Evolutionary conservation across 1,139 yeast genomes (phyloP).

Genomic region (Arxiozyma slooffiae): DNA sequence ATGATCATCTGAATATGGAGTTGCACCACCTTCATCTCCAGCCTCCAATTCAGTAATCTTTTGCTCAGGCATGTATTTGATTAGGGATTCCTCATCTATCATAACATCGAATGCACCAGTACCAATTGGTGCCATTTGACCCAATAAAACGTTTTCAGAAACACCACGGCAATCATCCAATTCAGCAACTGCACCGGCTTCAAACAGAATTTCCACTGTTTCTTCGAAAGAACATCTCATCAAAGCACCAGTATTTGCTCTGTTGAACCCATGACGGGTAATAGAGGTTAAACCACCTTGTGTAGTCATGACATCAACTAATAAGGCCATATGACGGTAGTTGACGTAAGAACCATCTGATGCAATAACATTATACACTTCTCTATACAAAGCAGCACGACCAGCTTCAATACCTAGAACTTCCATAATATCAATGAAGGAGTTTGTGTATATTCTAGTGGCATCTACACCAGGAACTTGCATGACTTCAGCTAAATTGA

Average conservation of each 20-base stretch:
- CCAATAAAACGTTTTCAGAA: conserved; percentile 93
- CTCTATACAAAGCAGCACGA: conserved; percentile 84
- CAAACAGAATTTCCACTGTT: conserved; percentile 92
- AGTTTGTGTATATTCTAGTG: conserved; percentile 81
- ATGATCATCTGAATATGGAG: conserved; percentile 80
- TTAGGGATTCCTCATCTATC: conserved; percentile 84
- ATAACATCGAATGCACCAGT: conserved; percentile 96
- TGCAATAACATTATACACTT: conserved; percentile 92
- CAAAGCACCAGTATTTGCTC: conserved; percentile 96
- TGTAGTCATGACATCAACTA: conserved; percentile 97
- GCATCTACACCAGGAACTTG: conserved; percentile 92
- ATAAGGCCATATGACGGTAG: conserved; percentile 94
- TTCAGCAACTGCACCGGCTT: conserved; percentile 97
- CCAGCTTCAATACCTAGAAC: conserved; percentile 99
- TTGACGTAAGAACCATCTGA: conserved; percentile 99
- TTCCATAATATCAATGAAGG: conserved; percentile 88
- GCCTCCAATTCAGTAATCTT: conserved; percentile 36
- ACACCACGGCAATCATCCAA: conserved; percentile 97
- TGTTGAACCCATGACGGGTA: conserved; percentile 98
- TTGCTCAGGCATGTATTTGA: conserved; percentile 35
- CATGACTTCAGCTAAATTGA: conserved; percentile 90
- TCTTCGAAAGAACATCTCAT: conserved; percentile 99
- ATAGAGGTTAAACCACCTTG: conserved; percentile 98
- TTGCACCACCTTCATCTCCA: conserved; percentile 76
- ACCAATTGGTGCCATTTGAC: conserved; percentile 98